Base-by-base conservation (phyloP, 352 stramenopile species). In the Phytophthora meadii region DNA sequence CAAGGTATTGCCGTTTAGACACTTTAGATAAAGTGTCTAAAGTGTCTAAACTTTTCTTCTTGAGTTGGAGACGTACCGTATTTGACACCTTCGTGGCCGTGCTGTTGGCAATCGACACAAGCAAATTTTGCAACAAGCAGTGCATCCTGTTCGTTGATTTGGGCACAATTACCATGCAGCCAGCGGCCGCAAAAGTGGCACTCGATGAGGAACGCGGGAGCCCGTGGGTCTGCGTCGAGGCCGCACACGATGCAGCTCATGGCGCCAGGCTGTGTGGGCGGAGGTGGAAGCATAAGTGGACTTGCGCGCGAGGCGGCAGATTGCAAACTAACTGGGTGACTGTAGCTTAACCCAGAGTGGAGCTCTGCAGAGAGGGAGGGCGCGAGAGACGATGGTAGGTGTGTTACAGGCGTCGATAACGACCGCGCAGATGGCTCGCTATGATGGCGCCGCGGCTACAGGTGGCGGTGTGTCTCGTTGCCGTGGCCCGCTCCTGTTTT, bases 151-250 rank as follows among this genome's bases (percentile, higher is more conserved):
- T 92, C 83, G 65, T 39, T 87, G 40, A 90, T 39, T 25, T 82
- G 65, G 22, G 76, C 68, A 66, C 83, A 92, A 24, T 56, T 66
- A 15, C 81, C 81, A 56, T 92, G 83, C 46, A 82, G 72, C 83
- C 83, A 92, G n/a, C 67, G 75, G 15, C 70, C 66, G 61, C 83
- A 92, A 69, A 79, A 89, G 54, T 88, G 79, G 54, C 81, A 92
- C 53, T 90, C 81, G 47, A 92, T 44, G 25, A 89, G 72, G 65
- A 92, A 90, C 55, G 68, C 53, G 17, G 64, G 42, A 36, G 57
- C 19, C 44, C 69, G 68, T 32, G 66, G 63, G 55, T 77, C 65
- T 25, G 72, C 51, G 19, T 67, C n/a, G 7, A 69, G 68, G 14
- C 69, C 61, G 65, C 72, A 81, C 28, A 70, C 48, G 44, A 54